phyloP scores from a whole-genome alignment of 2,329 filamentous ascomycete genomes.

The Pezicula carpinea region DNA sequence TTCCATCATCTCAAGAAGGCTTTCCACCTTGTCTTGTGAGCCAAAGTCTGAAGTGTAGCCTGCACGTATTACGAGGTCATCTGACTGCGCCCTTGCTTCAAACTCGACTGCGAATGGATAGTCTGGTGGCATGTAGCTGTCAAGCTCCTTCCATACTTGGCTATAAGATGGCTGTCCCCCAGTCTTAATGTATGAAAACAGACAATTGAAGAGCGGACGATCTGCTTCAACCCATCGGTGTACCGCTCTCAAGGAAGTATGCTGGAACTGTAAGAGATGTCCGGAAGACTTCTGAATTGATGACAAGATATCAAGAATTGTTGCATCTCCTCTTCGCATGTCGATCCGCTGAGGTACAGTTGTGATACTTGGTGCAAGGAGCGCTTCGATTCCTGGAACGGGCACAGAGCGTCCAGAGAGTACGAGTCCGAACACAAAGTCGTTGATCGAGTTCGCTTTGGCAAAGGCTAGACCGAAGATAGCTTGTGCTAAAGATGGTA shows the following conservation, averaged over 20 bases:
- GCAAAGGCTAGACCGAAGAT: neutral
- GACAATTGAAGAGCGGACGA: conserved; percentile 29
- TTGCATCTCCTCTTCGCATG: neutral
- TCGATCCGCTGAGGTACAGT: neutral
- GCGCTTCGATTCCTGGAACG: neutral
- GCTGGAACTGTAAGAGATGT: conserved; percentile 19
- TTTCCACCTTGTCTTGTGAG: conserved; percentile 14
- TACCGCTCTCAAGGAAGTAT: conserved; percentile 31
- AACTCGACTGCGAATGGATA: conserved; percentile 32
- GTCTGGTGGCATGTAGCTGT: conserved; percentile 31
- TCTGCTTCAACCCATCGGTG: conserved; percentile 31
- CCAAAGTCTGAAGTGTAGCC: conserved; percentile 25
- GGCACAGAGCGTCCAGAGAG: neutral
- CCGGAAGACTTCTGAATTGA: neutral
- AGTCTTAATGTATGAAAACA: conserved; percentile 29
- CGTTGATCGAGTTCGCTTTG: neutral
- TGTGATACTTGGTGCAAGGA: neutral
- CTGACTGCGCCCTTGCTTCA: conserved; percentile 21
- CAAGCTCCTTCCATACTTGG: conserved; percentile 26
- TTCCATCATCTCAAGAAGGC: conserved; percentile 30
- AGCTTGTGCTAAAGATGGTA: neutral
- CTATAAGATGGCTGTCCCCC: conserved; percentile 2
- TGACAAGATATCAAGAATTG: neutral
- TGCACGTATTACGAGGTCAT: conserved; percentile 23
- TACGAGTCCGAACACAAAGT: neutral